Evolutionary conservation across 2,329 filamentous ascomycete genomes (phyloP).

Genomic region (Penicillium freii): DNA sequence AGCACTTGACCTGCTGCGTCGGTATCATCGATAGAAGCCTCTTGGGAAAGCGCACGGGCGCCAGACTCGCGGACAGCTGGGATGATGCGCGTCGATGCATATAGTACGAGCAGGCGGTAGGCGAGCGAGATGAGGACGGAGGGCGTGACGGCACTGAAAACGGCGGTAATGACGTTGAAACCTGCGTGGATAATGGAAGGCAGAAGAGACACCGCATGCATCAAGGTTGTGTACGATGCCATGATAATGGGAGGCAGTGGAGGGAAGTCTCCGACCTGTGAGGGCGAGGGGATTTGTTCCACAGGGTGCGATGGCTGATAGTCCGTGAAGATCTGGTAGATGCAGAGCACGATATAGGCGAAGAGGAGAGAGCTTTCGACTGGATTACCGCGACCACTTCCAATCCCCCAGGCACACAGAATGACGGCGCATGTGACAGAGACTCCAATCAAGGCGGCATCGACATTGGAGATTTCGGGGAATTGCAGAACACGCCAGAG

Average conservation of each 20-base stretch:
- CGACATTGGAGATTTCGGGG: slow-evolving; percentile 86
- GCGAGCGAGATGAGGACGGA: slow-evolving; percentile 93
- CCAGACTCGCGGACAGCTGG: slow-evolving; percentile 87
- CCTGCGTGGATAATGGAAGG: slow-evolving; percentile 79
- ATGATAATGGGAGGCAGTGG: slow-evolving; percentile 97
- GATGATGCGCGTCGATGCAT: slow-evolving; percentile 92
- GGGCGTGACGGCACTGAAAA: slow-evolving; percentile 91
- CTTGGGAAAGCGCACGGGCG: slow-evolving; percentile 76
- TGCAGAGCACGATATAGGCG: slow-evolving; percentile 95
- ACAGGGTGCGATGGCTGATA: slow-evolving; percentile 78
- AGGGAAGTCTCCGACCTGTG: slow-evolving; percentile 73
- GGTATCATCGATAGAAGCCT: slow-evolving; percentile 79
- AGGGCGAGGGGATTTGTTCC: slow-evolving; percentile 51
- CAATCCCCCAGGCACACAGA: slow-evolving; percentile 89
- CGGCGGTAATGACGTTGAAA: slow-evolving; percentile 82
- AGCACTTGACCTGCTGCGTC: slow-evolving; percentile 78
- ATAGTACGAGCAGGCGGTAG: slow-evolving; percentile 92
- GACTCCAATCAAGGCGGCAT: slow-evolving; percentile 88
- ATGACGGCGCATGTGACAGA: slow-evolving; percentile 91
- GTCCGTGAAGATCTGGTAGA: slow-evolving; percentile 99
- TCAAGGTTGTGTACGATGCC: slow-evolving; percentile 91
- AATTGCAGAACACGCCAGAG: slow-evolving; percentile 93
- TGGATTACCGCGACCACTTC: slow-evolving; percentile 87
- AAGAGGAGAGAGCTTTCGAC: slow-evolving; percentile 94
- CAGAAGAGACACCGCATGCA: slow-evolving; percentile 79